Conservation (phyloP, 495 filamentous ascomycete species). For the Penicillium parvum region DNA sequence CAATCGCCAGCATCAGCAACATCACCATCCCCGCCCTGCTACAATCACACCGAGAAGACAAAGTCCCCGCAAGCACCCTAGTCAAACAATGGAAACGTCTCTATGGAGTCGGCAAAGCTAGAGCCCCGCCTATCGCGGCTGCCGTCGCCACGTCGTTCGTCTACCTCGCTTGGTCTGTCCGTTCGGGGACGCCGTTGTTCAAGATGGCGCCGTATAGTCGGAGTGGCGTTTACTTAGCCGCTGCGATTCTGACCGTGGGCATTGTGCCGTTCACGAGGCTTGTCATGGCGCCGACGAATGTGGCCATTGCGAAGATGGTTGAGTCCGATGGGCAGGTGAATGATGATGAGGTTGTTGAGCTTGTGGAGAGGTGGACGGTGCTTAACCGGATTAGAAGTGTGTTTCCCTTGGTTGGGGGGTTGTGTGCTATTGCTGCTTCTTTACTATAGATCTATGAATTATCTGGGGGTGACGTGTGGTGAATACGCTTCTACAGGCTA, state of each 20-base stretch:
- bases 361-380: conserved; percentile 32
- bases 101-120: conserved; percentile 30
- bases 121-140: conserved; percentile 32
- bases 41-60: conserved; percentile 22
- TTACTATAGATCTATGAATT: conserved; percentile 5
- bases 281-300: conserved; percentile 22
- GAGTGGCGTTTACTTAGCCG: conserved; percentile 21
- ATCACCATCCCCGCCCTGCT: conserved; percentile 31
- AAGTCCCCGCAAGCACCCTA: conserved; percentile 21
- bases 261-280: conserved; percentile 37
- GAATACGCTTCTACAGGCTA: too few relatives aligned
- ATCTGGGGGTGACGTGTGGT: too few relatives aligned
- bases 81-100: conserved; percentile 26
- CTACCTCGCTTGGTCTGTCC: conserved; percentile 38
- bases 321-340: conserved; percentile 1
- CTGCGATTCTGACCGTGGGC: conserved; percentile 30
- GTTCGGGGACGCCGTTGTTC: conserved; percentile 19
- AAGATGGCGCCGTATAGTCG: conserved; percentile 15
- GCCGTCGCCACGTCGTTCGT: conserved; percentile 29
- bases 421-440: conserved; percentile 7
- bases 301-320: conserved; percentile 20
- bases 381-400: conserved; percentile 33
- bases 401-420: conserved; percentile 32
- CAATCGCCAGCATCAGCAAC: conserved; percentile 31
- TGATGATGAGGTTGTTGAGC: conserved; percentile 19